Base-by-base conservation (phyloP, 768 basidiomycete species). In the Infundibulicybe gibba region DNA sequence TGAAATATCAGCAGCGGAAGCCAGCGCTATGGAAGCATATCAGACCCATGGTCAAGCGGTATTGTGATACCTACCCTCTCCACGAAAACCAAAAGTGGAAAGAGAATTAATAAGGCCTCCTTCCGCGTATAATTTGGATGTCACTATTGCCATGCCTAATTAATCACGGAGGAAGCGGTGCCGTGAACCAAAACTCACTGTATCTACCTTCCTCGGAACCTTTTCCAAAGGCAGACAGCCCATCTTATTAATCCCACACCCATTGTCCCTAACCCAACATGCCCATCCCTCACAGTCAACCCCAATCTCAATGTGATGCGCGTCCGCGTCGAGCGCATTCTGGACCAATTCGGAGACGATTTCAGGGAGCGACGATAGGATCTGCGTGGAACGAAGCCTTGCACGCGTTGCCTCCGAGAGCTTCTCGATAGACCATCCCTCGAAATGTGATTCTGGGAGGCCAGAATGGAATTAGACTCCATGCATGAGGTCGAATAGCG, bases 241-340 rank as follows among this genome's bases (percentile, higher is more conserved):
- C 79, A 5, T 77, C 76, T 76, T 79, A 32, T 66, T 66, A 42
- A 97, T 85, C 1, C 95, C 95, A 44, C 55, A 55, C 0, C 95
- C 95, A 60, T 97, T 78, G 66, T 98, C 95, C 55, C 76, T 75
- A 8, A 94, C 87, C 80, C 89, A 86, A 56, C 91, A 85, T 6
- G 75, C 72, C 90, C 92, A 94, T 38, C 85, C 81, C 38, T 77
- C 77, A 42, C 81, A 80, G 58, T 93, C 79, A 1, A 97, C 60
- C 3, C 85, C 82, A 40, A 93, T 68, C 35, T 87, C 82, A 43
- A 98, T 72, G 16, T 75, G 72, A 13, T 64, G 70, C 0, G 93
- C 81, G 21, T 73, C 72, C 2, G 94, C 90, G 56, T 98, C 95
- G 8, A 97, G 72, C 2, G 90, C 76, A 61, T 98, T 98, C 61